These are phyloP conservation scores for Sordariomycetes sp. DNA, from an alignment of 2,329 filamentous ascomycete species.

Conservation along the genomic window DNA sequence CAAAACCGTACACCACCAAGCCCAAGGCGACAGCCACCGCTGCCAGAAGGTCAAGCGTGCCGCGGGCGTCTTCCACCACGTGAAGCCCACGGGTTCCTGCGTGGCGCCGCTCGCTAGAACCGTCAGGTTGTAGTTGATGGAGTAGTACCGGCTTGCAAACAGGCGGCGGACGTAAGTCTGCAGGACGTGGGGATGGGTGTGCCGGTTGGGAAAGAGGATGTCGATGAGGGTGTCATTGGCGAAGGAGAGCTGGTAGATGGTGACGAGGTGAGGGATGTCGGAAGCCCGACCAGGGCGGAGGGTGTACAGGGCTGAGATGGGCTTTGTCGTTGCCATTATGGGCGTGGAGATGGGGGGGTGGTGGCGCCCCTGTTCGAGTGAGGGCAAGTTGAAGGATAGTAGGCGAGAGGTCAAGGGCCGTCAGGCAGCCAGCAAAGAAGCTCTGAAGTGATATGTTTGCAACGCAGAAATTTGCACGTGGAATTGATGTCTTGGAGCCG, in stretches of 20 bases:
- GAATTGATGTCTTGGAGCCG: too few relatives aligned
- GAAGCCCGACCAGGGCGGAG: constrained; percentile 20
- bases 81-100: constrained; percentile 16
- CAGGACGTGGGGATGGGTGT: constrained; percentile 10
- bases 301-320: too few relatives aligned
- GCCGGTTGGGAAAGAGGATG: constrained; percentile 19
- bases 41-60: constrained; percentile 15
- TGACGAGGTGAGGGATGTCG: constrained; percentile 15
- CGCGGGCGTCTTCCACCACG: constrained; percentile 22
- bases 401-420: too few relatives aligned
- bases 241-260: constrained; percentile 20
- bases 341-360: too few relatives aligned
- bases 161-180: constrained; percentile 13
- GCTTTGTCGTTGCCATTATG: constrained; percentile 4
- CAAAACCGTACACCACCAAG: constrained; percentile 20
- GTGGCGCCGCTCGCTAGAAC: constrained; percentile 9
- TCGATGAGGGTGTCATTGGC: constrained; percentile 18
- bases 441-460: too few relatives aligned
- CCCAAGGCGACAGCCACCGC: constrained; percentile 18
- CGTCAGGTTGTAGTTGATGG: constrained; percentile 18
- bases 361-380: too few relatives aligned
- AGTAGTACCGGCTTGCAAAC: constrained; percentile 22
- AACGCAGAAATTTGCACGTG: too few relatives aligned
- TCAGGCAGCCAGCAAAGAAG: too few relatives aligned
- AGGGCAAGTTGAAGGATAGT: too few relatives aligned